Base-by-base conservation (phyloP, 345 rosid species). In the Salix arbutifolia region DNA sequence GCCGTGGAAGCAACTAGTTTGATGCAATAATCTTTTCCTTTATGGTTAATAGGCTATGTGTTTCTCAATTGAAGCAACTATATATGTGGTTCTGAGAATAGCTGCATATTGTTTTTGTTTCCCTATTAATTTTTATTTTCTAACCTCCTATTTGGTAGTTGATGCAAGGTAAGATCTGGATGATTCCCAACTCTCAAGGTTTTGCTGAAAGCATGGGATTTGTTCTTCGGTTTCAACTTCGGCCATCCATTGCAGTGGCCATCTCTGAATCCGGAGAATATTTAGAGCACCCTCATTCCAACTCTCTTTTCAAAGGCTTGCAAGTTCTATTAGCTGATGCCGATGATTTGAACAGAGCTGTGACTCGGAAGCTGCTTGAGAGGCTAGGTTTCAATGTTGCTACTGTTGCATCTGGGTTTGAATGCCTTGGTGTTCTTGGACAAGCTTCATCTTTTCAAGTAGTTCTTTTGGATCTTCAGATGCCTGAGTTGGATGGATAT, bases 151-250 rank as follows among this genome's bases (percentile, higher is more conserved):
- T 58, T 79, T 78, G 69, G 78, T 81, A 96, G 98, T 62, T 90
- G 83, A 96, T 96, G 97, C 97, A 90, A 42, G 99, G 99, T 71
- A 88, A 86, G 79, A 89, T 96, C 78, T 93, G 92, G 86, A 87
- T 86, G 52, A 82, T 87, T 31, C 92, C 89, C 26, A 86, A 86
- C 74, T 70, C 83, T 58, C 87, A 80, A 14, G 92, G 97, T 65
- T 82, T 85, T 65, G 86, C 90, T 17, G 89, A 90, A 80, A 84
- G 93, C 84, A 91, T 91, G 91, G 90, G 91, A 4, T 85, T 96
- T 66, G 86, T 88, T 80, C 93, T 96, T 35, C 81, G 90, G 71
- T 91, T 96, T 80, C 89, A 87, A 74, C 79, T 85, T 38, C 88
- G 81, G 28, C 83, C 83, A 16, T 88, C 99, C 42, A 64, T 91